These are phyloP conservation scores for Neurospora sp. DNA, from an alignment of 495 filamentous ascomycete genomes.

Conservation along the genomic window DNA sequence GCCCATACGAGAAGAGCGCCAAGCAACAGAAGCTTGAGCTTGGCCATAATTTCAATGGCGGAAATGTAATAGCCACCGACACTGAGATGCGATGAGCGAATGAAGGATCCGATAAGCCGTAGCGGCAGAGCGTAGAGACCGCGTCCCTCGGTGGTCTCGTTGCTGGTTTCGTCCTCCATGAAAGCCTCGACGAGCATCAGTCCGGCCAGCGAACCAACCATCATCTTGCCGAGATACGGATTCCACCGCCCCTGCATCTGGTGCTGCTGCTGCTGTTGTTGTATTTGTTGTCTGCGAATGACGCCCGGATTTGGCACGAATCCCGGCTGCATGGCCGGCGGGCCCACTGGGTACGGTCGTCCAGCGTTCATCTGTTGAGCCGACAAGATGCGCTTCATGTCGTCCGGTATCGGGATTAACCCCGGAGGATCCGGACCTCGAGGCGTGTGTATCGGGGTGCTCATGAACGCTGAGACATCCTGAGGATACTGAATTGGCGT, in stretches of 20 bases:
- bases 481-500: constrained; percentile 39
- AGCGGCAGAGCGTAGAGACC: constrained; percentile 62
- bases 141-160: constrained; percentile 49
- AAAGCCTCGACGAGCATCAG: constrained; percentile 83
- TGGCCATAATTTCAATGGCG: constrained; percentile 30
- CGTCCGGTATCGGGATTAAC: constrained; percentile 67
- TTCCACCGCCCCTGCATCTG: constrained; percentile 27
- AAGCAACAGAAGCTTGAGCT: constrained; percentile 50
- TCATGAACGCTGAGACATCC: constrained; percentile 21
- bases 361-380: constrained; percentile 32
- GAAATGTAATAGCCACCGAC: constrained; percentile 38
- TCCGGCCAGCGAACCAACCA: constrained; percentile 85
- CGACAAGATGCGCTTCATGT: constrained; percentile 58
- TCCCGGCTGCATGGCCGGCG: constrained; percentile 18
- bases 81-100: constrained; percentile 30
- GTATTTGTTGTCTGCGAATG: constrained; percentile 34
- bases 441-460: constrained; percentile 23
- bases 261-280: constrained; percentile 26
- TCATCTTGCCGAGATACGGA: constrained; percentile 58
- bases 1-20: constrained; percentile 59
- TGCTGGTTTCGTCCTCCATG: constrained; percentile 43
- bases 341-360: constrained; percentile 32
- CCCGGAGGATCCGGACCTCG: constrained; percentile 42
- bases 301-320: constrained; percentile 25
- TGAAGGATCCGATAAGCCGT: constrained; percentile 36